A percentile compares a stretch with the other conserved stretches of the same genome.
Evolutionary conservation across 2,329 filamentous ascomycete species (phyloP).

Genomic region (Neospermospora avenae): DNA sequence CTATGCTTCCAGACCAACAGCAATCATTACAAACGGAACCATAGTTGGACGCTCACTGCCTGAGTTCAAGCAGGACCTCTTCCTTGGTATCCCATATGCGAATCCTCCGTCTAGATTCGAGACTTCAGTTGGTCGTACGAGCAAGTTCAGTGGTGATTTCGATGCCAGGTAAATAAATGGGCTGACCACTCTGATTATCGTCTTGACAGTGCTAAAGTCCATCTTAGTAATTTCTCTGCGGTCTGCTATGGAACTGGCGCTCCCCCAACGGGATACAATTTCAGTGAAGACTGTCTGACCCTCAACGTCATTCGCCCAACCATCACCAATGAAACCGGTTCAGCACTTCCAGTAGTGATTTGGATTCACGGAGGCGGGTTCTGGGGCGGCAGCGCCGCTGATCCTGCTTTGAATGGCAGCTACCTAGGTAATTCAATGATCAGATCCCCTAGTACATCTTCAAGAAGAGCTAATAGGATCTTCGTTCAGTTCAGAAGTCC

Average conservation of each 20-base stretch:
- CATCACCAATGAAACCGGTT: neutral
- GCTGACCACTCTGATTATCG: neutral
- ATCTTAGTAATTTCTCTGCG: too few species aligned
- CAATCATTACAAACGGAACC: neutral
- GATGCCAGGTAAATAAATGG: neutral
- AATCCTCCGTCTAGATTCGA: neutral
- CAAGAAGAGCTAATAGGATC: too few species aligned
- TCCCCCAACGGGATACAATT: neutral
- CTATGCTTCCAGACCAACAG: neutral
- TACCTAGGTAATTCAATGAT: neutral
- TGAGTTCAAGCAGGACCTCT: neutral
- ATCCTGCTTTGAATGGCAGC: neutral
- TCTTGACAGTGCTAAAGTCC: too few species aligned
- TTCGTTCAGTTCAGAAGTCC: too few species aligned
- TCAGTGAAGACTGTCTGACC: neutral
- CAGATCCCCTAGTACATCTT: too few species aligned
- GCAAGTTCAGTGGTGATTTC: neutral
- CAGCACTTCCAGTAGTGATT: neutral
- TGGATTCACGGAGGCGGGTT: neutral
- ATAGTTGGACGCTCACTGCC: neutral
- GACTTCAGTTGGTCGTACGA: neutral
- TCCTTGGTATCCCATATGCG: neutral
- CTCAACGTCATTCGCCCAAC: neutral
- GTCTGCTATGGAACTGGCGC: too few species aligned
- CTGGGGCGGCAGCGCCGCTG: neutral